Evolutionary conservation across 176 grass and related monocot genomes (phyloP).

Genomic region (Rhynchospora tenuis): DNA sequence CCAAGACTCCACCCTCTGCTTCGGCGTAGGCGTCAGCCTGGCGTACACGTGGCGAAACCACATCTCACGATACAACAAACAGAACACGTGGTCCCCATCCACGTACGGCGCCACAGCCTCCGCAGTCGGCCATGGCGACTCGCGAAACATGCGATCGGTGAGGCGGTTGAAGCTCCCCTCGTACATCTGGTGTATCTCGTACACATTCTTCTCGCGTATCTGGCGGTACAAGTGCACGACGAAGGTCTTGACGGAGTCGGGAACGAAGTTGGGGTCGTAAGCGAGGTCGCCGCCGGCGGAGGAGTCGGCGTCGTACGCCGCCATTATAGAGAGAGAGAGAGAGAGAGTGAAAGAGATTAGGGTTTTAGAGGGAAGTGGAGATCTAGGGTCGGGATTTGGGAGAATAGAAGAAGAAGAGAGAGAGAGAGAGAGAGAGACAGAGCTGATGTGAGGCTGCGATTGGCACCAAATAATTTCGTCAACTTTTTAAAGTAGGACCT

Average conservation of each 20-base stretch:
- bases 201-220: constrained; percentile 98
- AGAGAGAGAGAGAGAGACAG: neutral
- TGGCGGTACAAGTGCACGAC: constrained; percentile 92
- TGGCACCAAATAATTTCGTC: neutral
- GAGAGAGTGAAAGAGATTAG: neutral
- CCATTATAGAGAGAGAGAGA: constrained; percentile 1
- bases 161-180: constrained; percentile 92
- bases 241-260: constrained; percentile 95
- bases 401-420: too few species aligned
- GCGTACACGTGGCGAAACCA: constrained; percentile 97
- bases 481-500: neutral
- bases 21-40: constrained; percentile 53
- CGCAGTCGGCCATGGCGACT: constrained; percentile 64
- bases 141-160: constrained; percentile 91
- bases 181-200: constrained; percentile 99
- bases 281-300: constrained; percentile 29
- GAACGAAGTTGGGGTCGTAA: constrained; percentile 91
- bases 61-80: constrained; percentile 91
- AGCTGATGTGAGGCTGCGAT: constrained; percentile 6
- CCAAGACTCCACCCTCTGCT: constrained; percentile 86
- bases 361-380: constrained; percentile 16
- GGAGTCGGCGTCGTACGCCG: constrained; percentile 29
- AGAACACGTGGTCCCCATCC: constrained; percentile 95
- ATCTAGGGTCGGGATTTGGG: too few species aligned
- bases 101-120: constrained; percentile 77